A percentile compares a stretch with the other conserved stretches of the same genome.
These are phyloP conservation scores for Chenopodium quinoa DNA, from an alignment of 148 eudicot species.

Conservation along the genomic window DNA sequence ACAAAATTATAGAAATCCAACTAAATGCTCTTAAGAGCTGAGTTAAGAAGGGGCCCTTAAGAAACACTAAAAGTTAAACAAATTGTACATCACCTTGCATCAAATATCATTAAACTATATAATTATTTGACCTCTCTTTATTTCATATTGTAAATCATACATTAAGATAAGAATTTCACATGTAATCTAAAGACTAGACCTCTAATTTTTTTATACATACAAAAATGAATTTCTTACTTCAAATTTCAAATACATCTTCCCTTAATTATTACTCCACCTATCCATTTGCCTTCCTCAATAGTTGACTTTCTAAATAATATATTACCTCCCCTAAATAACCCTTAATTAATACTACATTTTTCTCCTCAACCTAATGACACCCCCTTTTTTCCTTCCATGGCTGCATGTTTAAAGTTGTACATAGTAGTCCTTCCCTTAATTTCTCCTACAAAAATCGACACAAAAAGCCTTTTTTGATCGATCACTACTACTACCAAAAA, in stretches of 20 bases:
- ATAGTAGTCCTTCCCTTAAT: background rate
- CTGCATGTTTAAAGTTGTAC: background rate
- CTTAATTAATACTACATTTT: background rate
- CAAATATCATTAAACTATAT: background rate
- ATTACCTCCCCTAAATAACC: slow-evolving; percentile 15
- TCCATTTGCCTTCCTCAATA: slow-evolving; percentile 1
- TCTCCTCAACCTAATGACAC: background rate
- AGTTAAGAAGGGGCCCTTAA: slow-evolving; percentile 13
- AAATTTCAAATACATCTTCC: slow-evolving; percentile 17
- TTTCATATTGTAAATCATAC: background rate
- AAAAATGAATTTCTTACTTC: background rate
- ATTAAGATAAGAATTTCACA: slow-evolving; percentile 16
- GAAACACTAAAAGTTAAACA: slow-evolving; percentile 10
- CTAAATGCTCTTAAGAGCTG: background rate
- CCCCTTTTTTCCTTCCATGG: slow-evolving; percentile 1
- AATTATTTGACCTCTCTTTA: slow-evolving; percentile 2
- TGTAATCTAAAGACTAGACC: slow-evolving; percentile 19
- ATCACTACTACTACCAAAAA: background rate
- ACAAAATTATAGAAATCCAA: background rate
- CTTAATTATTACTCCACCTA: slow-evolving; percentile 23
- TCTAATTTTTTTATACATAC: background rate
- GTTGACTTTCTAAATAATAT: slow-evolving; percentile 26
- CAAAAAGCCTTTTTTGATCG: background rate
- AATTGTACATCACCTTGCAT: background rate
- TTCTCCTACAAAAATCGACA: background rate